Evolutionary conservation across 345 rosid species (phyloP), one percentile per base, ranked within the genome.

Genomic region (Moricandia arvensis): DNA sequence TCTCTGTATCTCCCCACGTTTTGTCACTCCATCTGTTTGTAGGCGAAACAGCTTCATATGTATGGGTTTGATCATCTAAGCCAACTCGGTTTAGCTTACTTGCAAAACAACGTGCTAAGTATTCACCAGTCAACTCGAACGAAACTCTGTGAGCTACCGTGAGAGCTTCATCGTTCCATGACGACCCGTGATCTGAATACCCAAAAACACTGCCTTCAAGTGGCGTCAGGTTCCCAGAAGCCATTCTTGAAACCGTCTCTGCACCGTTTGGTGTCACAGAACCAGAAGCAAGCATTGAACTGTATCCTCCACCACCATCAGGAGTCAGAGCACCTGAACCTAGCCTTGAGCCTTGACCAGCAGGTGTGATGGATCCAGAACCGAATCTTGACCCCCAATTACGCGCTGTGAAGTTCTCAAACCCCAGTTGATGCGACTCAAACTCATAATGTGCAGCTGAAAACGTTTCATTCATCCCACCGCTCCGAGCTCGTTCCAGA

Each of bases 71-170:
- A 2, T 61, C 4, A 90, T 88, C 82, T 83, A 80, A 79, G 79
- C 71, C 75, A 85, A 31, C 53, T 55, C 71, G 37, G 67, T 68
- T 68, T 21, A 74, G 72, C 72, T 79, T 79, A 68, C 59, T 88
- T 43, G 86, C 90, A 62, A 93, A 86, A 85, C 97, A 89, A 60
- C 87, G 91, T 4, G 94, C 98, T 67, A 93, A 93, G 35, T 93
- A 97, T 82, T 91, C 98, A 54, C 98, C 93, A 7, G 92, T 91
- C 80, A 93, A 71, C 88, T 93, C 98, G 49, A 93, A 93, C 10
- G 97, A 93, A 58, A 93, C 93, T 78, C 98, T 86, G 67, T 91
- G 96, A 54, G 31, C 41, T 29, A 67, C 78, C n/a, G 51, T 21
- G 81, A 6, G 35, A 66, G n/a, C 11, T 66, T 78, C 81, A 13